These are phyloP conservation scores for Mycosarcoma maydis DNA, from an alignment of 1,284 basidiomycete species.

Conservation along the genomic window DNA sequence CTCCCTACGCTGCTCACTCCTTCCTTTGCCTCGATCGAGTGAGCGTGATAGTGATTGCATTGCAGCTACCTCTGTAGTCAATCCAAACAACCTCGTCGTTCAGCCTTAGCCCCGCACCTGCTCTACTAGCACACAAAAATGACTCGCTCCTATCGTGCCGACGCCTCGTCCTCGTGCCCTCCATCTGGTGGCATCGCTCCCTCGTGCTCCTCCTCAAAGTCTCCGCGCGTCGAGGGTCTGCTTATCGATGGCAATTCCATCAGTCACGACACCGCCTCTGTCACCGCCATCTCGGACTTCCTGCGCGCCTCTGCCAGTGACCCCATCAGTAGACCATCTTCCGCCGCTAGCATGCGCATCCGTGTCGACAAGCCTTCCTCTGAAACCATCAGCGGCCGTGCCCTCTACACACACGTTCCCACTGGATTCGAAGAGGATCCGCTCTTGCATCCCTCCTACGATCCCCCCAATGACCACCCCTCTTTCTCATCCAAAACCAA, in stretches of 20 bases:
- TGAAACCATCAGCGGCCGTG: slow-evolving; percentile 47
- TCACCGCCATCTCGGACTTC: slow-evolving; percentile 33
- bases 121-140: background rate
- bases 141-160: slow-evolving; percentile 22
- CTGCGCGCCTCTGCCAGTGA: slow-evolving; percentile 31
- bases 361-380: slow-evolving; percentile 55
- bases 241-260: slow-evolving; percentile 38
- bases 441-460: slow-evolving; percentile 29
- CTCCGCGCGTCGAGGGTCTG: slow-evolving; percentile 17
- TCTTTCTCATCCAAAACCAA: slow-evolving; percentile 4
- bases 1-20: background rate
- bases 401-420: slow-evolving; percentile 55
- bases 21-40: too few species aligned
- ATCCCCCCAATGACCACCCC: slow-evolving; percentile 11
- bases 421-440: slow-evolving; percentile 56
- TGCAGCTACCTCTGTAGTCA: too few species aligned
- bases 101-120: background rate
- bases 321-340: slow-evolving; percentile 50
- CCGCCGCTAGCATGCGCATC: slow-evolving; percentile 57
- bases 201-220: slow-evolving; percentile 10
- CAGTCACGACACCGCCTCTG: slow-evolving; percentile 35
- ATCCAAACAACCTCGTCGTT: background rate
- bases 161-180: slow-evolving; percentile 25
- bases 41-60: too few species aligned
- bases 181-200: background rate